These are phyloP conservation scores for Thelonectria olida DNA, from an alignment of 2,329 filamentous ascomycete genomes.

Conservation along the genomic window DNA sequence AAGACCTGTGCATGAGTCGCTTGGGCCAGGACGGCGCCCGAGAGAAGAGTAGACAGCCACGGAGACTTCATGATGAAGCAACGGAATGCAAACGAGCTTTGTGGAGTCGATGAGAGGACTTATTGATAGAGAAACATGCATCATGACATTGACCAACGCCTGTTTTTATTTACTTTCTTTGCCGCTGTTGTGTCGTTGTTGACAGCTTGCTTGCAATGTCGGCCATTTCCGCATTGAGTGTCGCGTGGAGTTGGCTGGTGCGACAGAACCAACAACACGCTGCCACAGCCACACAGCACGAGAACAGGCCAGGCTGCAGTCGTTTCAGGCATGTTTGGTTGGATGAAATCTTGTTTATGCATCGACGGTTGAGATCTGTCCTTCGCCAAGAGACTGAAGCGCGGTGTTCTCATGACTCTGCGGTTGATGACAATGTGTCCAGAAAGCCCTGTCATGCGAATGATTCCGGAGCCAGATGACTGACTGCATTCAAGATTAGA, in stretches of 20 bases:
- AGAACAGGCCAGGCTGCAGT: not conserved
- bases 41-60: not conserved
- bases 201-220: not conserved
- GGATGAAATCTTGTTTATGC: not conserved
- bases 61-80: not conserved
- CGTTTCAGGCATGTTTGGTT: not conserved
- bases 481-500: too few relatives aligned
- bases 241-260: not conserved
- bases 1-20: not conserved
- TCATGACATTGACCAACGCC: not conserved
- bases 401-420: not conserved
- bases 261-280: not conserved
- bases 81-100: not conserved
- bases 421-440: too few relatives aligned
- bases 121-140: too few relatives aligned
- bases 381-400: not conserved
- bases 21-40: not conserved
- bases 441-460: too few relatives aligned
- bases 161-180: not conserved
- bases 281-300: not conserved
- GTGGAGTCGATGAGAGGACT: too few relatives aligned
- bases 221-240: not conserved
- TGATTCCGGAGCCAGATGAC: too few relatives aligned
- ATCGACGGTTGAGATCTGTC: not conserved
- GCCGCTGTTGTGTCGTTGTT: not conserved